Percentiles rank a stretch among this genome's conserved stretches.
phyloP scores from a whole-genome alignment of 768 basidiomycete species.

The Rossbeevera mucosa region DNA sequence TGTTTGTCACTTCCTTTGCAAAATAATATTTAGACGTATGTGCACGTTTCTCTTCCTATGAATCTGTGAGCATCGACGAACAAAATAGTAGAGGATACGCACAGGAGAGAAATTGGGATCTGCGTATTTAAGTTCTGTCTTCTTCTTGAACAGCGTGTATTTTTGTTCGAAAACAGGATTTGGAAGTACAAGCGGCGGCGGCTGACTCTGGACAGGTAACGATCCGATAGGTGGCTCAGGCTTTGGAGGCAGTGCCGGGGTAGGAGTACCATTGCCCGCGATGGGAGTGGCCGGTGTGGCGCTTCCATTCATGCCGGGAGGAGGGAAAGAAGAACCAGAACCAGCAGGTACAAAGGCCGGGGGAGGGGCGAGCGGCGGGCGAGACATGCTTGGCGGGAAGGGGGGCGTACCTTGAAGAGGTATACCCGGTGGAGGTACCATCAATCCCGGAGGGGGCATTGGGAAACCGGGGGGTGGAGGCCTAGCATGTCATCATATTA shows the following conservation, averaged over 20 bases:
- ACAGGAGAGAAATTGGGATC: conserved; percentile 81
- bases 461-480: conserved; percentile 54
- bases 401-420: conserved; percentile 37
- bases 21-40: conserved; percentile 58
- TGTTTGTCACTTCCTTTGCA: conserved; percentile 38
- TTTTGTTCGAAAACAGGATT: conserved; percentile 56
- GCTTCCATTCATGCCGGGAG: conserved; percentile 21
- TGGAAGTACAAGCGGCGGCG: conserved; percentile 42
- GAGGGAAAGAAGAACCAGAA: conserved; percentile 29
- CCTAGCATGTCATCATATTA: conserved; percentile 26
- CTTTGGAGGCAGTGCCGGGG: conserved; percentile 6
- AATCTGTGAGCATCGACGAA: not conserved
- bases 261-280: conserved; percentile 26
- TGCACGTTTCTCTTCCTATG: conserved; percentile 75
- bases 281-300: conserved; percentile 13
- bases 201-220: conserved; percentile 22
- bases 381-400: conserved; percentile 35
- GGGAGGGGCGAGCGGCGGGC: conserved; percentile 31
- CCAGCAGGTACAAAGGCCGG: conserved; percentile 36
- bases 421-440: conserved; percentile 31
- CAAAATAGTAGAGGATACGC: conserved; percentile 21
- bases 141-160: conserved; percentile 72
- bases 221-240: conserved; percentile 17
- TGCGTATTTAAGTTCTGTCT: conserved; percentile 64
- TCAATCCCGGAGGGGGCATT: conserved; percentile 41